Base-by-base conservation (phyloP, 2,329 filamentous ascomycete species). In the Beauveria brongniartii region DNA sequence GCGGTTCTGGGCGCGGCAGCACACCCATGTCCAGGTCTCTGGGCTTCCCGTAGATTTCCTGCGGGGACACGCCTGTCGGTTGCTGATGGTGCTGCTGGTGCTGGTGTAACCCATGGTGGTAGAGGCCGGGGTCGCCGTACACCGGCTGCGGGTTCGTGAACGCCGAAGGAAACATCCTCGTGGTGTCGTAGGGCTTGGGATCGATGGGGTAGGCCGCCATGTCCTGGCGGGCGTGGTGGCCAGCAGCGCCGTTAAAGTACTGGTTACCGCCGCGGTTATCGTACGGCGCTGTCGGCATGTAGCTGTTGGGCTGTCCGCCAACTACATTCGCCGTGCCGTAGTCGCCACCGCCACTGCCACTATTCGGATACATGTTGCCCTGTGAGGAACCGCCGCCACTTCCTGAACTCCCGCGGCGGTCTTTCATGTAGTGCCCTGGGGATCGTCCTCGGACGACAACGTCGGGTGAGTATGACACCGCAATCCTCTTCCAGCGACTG, bases 361-460 rank as follows among this genome's bases (percentile, higher is more conserved):
- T 44, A 3, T 37, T 16, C 34, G 34, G 1, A 37, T 37, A 37
- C 34, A 37, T 37, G 43, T 43, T 43, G 2, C 55, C 55, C 12
- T 58, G 55, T n/a, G 46, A 18, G 37, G 55, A 59, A 3, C 41
- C 47, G 9, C 56, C 47, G 20, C 55, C 43, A 22, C 55, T 55
- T 9, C 54, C 55, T 26, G 34, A 20, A 47, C 55, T 43, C 47
- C 22, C 51, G 37, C 24, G 16, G 14, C 24, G 16, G 18, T 88
- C 86, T 50, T 87, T 84, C 68, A 89, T 87, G 73, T 92, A 92
- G 68, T 92, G 91, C 1, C 90, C 90, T 0, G 90, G 90, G 8
- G 89, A 92, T 28, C 90, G 84, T 6, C 91, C 91, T 24, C 91
- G 87, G n/a, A 94, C 90, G 66, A 95, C 91, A 81, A 94, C 90